Evolutionary conservation across 768 basidiomycete species (phyloP), one percentile per base, ranked within the genome.

Genomic region (Mycena crocata): DNA sequence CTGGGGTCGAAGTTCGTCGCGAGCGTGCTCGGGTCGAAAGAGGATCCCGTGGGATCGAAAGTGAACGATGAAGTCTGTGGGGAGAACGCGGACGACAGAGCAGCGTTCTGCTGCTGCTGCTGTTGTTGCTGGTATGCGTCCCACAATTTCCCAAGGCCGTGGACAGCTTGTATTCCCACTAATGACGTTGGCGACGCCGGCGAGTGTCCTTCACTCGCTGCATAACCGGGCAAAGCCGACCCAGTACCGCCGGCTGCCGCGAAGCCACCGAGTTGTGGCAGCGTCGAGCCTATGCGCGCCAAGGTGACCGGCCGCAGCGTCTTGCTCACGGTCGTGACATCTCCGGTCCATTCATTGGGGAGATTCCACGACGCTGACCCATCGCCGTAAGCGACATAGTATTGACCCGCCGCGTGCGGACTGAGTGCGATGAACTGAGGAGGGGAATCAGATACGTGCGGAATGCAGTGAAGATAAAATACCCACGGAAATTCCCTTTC

Each of bases 371-470:
- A 60, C 19, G 69, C 64, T 9, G 55, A 54, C 0, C 51, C 69
- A 24, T 70, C 69, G n/a, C 69, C 69, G 19, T 62, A 70, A 2
- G 65, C 65, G 1, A 70, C 51, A 48, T 66, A 70, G n/a, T 66
- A 70, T 35, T 66, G 69, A 19, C 51, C 51, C 14, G 61, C 64
- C 15, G 69, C 60, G 46, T 70, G 61, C 8, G 69, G 69, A 52
- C 32, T 70, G 10, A 70, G 57, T 14, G 69, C 60, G 9, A 70
- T 48, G 39, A 54, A 70, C 69, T 70, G 52, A n/a, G 17, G n/a
- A 6, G 44, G n/a, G 9, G 8, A 24, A 32, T 9, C 23, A 59
- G 31, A 24, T 39, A 19, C 3, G 37, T 45, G 26, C 54, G 46
- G 19, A 26, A 46, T 14, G n/a, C 17, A 30, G 19, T 3, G 6